phyloP scores from a whole-genome alignment of 192 early-diverging fungal species.

The Jimgerdemannia lactiflua region DNA sequence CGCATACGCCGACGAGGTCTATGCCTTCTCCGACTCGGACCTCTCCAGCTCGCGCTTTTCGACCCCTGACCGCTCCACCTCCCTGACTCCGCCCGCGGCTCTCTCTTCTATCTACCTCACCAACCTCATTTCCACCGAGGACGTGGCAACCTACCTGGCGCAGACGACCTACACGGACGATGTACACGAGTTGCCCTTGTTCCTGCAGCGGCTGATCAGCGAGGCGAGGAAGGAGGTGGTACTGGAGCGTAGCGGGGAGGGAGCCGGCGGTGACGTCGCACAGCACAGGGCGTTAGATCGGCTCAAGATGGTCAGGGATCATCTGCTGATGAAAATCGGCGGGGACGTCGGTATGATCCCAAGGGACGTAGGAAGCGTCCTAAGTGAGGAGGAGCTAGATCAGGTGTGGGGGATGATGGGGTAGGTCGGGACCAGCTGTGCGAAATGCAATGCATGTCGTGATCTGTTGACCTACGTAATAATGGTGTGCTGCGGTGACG shows the following conservation, averaged over 20 bases:
- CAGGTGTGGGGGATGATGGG: background rate
- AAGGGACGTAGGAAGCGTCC: background rate
- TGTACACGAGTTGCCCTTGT: constrained; percentile 28
- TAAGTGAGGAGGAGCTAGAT: background rate
- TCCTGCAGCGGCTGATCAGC: background rate
- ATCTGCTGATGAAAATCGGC: background rate
- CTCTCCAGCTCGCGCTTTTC: background rate
- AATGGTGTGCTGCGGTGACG: too few relatives aligned
- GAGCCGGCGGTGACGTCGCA: background rate
- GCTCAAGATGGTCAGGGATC: background rate
- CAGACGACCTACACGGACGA: constrained; percentile 34
- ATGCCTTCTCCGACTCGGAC: background rate
- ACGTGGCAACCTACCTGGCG: constrained; percentile 31
- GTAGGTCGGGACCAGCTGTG: background rate
- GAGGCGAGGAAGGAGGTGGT: background rate
- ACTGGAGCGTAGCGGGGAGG: background rate
- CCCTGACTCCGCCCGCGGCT: background rate
- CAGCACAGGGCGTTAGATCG: background rate
- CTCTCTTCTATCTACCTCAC: background rate
- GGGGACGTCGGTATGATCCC: background rate
- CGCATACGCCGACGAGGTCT: background rate
- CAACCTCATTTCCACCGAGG: constrained; percentile 25
- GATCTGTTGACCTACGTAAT: too few relatives aligned
- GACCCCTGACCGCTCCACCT: background rate
- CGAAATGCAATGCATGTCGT: too few relatives aligned